phyloP scores from a whole-genome alignment of 495 filamentous ascomycete species.

The Cenococcum geophilum region DNA sequence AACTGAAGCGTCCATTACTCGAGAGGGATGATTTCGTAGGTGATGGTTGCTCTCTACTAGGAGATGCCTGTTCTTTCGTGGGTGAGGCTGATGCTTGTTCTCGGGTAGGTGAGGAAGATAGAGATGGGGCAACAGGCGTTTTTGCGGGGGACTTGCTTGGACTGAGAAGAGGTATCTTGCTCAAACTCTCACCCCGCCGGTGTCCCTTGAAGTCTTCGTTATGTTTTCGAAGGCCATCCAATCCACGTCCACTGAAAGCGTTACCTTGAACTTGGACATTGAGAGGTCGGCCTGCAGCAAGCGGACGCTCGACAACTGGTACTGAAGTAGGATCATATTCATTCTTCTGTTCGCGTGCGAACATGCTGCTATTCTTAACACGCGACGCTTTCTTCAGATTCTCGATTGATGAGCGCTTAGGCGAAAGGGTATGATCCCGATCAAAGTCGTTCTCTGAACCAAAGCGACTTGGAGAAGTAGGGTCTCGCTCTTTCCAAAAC shows the following conservation, averaged over 20 bases:
- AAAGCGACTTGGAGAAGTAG: constrained; percentile 51
- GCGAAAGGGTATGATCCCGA: constrained; percentile 51
- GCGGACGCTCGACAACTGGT: constrained; percentile 68
- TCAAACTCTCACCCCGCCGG: constrained; percentile 37
- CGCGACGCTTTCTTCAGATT: constrained; percentile 86
- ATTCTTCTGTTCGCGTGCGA: constrained; percentile 78
- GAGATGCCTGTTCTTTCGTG: no score
- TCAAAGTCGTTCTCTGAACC: constrained; percentile 65
- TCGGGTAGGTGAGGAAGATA: constrained; percentile 36
- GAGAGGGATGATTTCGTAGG: constrained; percentile 82
- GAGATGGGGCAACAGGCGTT: constrained; percentile 4
- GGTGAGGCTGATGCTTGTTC: constrained; percentile 51
- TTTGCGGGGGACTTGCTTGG: constrained; percentile 30
- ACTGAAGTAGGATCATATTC: constrained; percentile 82
- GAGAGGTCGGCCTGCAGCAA: constrained; percentile 56
- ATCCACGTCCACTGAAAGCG: constrained; percentile 45
- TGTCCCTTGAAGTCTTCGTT: constrained; percentile 35
- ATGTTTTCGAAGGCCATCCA: constrained; percentile 43
- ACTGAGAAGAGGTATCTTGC: constrained; percentile 35
- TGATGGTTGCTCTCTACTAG: constrained; percentile 55
- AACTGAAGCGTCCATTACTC: constrained; percentile 54
- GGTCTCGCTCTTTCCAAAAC: constrained; percentile 79
- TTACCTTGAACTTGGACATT: constrained; percentile 59
- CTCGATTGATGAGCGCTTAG: constrained; percentile 80
- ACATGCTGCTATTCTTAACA: constrained; percentile 95